phyloP scores from a whole-genome alignment of 1,284 basidiomycete genomes.

The Rhodotorula sp. region DNA sequence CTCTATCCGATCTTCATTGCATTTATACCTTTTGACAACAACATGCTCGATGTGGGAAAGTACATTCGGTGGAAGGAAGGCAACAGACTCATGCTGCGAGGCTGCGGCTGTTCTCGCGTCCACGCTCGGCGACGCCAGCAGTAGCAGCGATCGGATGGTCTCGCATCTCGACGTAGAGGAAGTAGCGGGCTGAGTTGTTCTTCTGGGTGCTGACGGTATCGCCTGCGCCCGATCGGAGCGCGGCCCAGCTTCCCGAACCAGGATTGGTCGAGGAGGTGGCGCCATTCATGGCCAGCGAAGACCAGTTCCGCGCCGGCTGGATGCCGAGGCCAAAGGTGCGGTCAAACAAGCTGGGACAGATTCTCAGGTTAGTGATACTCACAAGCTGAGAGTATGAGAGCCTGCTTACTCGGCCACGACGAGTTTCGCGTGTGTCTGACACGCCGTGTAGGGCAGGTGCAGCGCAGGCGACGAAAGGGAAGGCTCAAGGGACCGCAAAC shows the following conservation, averaged over 20 bases:
- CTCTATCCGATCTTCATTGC: background rate
- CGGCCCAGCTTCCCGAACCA: background rate
- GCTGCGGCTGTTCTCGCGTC: background rate
- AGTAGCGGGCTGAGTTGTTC: constrained; percentile 16
- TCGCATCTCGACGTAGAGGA: constrained; percentile 22
- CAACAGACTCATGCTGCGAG: background rate
- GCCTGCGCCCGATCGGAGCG: background rate
- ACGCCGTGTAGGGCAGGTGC: constrained; percentile 73
- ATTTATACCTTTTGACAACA: background rate
- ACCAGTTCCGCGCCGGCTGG: constrained; percentile 22
- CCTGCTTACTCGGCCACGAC: constrained; percentile 22
- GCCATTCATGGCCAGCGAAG: constrained; percentile 14
- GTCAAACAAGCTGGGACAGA: constrained; percentile 16
- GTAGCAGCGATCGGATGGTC: background rate
- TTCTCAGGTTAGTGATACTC: no score
- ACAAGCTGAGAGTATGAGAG: background rate
- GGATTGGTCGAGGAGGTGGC: background rate
- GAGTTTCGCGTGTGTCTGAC: constrained; percentile 67
- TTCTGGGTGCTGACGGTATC: constrained; percentile 3
- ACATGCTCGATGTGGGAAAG: no score
- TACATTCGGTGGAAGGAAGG: no score
- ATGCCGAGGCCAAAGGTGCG: constrained; percentile 23
- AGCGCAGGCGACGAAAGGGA: constrained; percentile 64
- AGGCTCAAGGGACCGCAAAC: constrained; percentile 74
- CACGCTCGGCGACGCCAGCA: background rate